Base-by-base conservation (phyloP, 2,329 filamentous ascomycete species). In the Ambrosiella cleistominuta region DNA sequence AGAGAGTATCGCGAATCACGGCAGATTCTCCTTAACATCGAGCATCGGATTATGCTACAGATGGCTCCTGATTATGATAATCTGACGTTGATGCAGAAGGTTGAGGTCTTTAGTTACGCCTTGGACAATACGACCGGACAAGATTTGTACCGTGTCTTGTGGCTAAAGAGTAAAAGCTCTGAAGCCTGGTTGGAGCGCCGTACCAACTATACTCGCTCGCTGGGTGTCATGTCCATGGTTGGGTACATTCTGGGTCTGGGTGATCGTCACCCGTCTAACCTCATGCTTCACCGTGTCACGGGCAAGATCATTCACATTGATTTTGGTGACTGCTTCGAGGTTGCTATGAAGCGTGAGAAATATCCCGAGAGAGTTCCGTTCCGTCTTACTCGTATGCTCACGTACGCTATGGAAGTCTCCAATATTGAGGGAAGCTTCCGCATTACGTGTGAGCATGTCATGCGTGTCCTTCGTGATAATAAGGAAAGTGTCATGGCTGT, bases 211-310 rank as follows among this genome's bases (percentile, higher is more conserved):
- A 98, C 93, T 15, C 85, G 93, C 60, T 97, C 91, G 1, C 77
- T 98, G 1, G 93, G 88, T 64, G 93, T 98, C 66, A 99, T 98
- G 93, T 96, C 89, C n/a, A 98, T 99, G 89, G 93, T 97, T n/a
- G 93, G 93, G 62, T 99, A 99, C 70, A 97, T 99, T 63, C 81
- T 99, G 19, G 94, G 93, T 61, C 76, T 99, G 12, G 93, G 93
- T 57, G 93, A 99, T 72, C 84, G 94, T 53, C 93, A 99, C 71
- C 94, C 94, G 42, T 96, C 89, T 61, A 99, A 99, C 70, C 74
- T 99, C 66, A 94, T 98, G 85, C 83, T 99, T 45, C 93, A 98
- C 70, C 85, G 89, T 44, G 82, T 94, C 61, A 97, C 91, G 0
- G 93, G 93, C 67, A 95, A 95, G 74, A 93, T 98, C 62, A 85